Base-by-base conservation (phyloP, 768 basidiomycete genomes). In the Panus rudis region DNA sequence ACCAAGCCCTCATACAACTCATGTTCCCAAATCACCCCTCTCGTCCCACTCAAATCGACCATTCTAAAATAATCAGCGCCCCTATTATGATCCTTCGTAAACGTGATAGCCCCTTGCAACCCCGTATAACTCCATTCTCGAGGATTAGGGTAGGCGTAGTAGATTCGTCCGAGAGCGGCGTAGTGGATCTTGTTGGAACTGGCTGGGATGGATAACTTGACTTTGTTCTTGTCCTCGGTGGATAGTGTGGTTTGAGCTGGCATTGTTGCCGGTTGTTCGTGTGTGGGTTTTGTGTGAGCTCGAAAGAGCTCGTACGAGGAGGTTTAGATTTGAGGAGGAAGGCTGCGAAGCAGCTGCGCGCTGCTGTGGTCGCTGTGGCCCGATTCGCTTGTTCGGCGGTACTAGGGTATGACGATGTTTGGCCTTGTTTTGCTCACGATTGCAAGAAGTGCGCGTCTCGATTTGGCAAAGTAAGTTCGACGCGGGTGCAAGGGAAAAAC, bases 1-100 rank as follows among this genome's bases (percentile, higher is more conserved):
- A 86, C 78, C 50, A 94, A 76, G 24, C 79, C 80, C 20, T 84
- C 71, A 53, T 92, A 94, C 4, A 97, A 63, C 60, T 94, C 92
- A 51, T 96, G 89, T 45, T 91, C 81, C 94, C 94, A 99, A 32
- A 92, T 78, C 17, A 92, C 76, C 4, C 91, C 92, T 42, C 91
- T 67, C 3, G 88, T 89, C 16, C 91, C 88, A 51, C 72, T 64
- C 14, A 96, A 56, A 62, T 97, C 94, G 3, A 98, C 85, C 40
- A 98, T 68, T 61, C 78, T 79, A 57, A 96, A 78, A 57, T 71
- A 72, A 28, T 79, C 67, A 4, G 70, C 69, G 21, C 75, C 75
- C 41, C 70, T 75, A 2, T 64, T 59, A 37, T 67, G 75, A 58
- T 92, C 82, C 12, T 73, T 65, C 13, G 76, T 72, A 51, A 94